Conservation (phyloP, 208 protist species). For the Blechomonas ayalai region DNA sequence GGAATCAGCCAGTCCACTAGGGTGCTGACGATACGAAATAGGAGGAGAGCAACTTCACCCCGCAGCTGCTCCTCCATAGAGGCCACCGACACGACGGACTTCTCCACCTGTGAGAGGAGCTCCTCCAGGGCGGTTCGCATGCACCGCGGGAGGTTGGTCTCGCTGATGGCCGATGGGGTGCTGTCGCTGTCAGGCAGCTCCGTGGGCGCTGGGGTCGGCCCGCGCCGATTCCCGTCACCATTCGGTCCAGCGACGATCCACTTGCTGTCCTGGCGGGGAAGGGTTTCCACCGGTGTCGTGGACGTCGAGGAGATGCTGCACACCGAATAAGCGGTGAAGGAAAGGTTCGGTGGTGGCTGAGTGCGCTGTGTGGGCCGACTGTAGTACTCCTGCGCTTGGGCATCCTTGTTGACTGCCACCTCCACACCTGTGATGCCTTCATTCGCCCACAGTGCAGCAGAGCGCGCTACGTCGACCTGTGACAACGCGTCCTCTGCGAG, state of each 20-base stretch:
- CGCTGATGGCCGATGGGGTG: not conserved
- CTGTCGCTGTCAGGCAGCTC: not conserved
- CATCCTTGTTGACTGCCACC: too few species aligned
- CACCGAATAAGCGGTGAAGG: not conserved
- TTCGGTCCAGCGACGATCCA: not conserved
- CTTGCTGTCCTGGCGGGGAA: not conserved
- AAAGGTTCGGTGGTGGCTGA: not conserved
- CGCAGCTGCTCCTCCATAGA: slow-evolving; percentile 47
- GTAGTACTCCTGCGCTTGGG: too few species aligned
- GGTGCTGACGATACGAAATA: slow-evolving; percentile 70
- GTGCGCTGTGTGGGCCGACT: too few species aligned
- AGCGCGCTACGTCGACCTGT: too few species aligned
- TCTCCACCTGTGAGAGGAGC: slow-evolving; percentile 16
- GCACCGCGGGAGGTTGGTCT: slow-evolving; percentile 4
- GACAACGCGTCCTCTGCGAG: too few species aligned
- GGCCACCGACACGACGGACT: slow-evolving; percentile 6
- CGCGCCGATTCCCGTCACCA: not conserved
- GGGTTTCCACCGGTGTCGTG: too few species aligned
- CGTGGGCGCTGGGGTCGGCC: slow-evolving; percentile 2
- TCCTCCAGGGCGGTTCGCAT: slow-evolving; percentile 21
- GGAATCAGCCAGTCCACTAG: slow-evolving; percentile 74
- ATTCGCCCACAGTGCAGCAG: too few species aligned
- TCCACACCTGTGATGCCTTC: too few species aligned
- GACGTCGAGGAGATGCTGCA: not conserved
- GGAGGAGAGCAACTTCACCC: slow-evolving; percentile 60